These are phyloP conservation scores for Blumeriella jaapii DNA, from an alignment of 2,329 filamentous ascomycete species.

Conservation along the genomic window DNA sequence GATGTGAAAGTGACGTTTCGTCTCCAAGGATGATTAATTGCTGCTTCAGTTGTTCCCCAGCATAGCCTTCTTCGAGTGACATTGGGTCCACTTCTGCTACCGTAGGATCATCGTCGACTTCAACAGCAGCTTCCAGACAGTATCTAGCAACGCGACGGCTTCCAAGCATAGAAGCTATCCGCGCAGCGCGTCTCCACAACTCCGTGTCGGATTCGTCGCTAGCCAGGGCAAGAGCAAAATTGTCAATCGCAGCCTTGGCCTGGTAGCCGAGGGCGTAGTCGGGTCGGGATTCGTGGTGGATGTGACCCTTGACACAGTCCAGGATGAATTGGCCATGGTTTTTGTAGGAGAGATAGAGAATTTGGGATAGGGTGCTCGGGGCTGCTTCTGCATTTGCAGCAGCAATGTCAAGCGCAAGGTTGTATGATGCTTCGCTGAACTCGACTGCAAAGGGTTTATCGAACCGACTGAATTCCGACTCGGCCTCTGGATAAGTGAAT, in stretches of 20 bases:
- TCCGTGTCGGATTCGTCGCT: slow-evolving; percentile 58
- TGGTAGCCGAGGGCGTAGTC: slow-evolving; percentile 27
- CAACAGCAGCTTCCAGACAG: slow-evolving; percentile 54
- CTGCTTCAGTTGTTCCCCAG: slow-evolving; percentile 48
- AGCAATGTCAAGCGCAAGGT: slow-evolving; percentile 40
- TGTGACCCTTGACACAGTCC: slow-evolving; percentile 53
- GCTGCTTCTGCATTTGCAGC: slow-evolving; percentile 58
- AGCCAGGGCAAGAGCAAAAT: slow-evolving; percentile 48
- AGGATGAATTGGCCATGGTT: slow-evolving; percentile 87
- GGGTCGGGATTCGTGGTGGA: slow-evolving; percentile 31
- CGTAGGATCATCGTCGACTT: slow-evolving; percentile 55
- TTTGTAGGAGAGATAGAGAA: slow-evolving; percentile 87
- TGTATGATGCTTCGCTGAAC: slow-evolving; percentile 37
- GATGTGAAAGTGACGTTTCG: slow-evolving; percentile 45
- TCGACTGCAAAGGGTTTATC: slow-evolving; percentile 42
- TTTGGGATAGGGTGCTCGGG: slow-evolving; percentile 74
- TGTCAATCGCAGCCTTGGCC: slow-evolving; percentile 36
- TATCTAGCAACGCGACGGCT: slow-evolving; percentile 47
- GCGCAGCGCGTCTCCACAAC: slow-evolving; percentile 48
- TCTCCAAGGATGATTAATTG: slow-evolving; percentile 43
- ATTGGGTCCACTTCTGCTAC: slow-evolving; percentile 50
- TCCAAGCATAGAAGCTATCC: slow-evolving; percentile 45
- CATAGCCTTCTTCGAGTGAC: slow-evolving; percentile 50
- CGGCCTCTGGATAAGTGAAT: slow-evolving; percentile 80
- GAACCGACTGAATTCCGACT: slow-evolving; percentile 70